Percentiles rank a stretch among this genome's conserved stretches.
Conservation (phyloP, 768 basidiomycete species). For the Pholiota conissans region DNA sequence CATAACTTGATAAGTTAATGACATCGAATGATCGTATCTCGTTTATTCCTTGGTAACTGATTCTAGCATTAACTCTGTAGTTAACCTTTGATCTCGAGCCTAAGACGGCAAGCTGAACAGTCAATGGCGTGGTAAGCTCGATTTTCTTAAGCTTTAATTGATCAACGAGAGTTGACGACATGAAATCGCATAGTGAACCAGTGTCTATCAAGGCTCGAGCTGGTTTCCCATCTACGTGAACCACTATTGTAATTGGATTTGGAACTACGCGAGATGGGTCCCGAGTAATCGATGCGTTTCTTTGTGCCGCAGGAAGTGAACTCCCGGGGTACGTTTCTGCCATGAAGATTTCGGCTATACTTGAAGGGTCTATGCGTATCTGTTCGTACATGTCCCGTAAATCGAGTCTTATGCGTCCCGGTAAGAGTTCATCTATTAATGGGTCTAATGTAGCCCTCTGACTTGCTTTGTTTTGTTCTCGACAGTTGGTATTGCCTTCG, state of each 20-base stretch:
- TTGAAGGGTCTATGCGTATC: conserved; percentile 9
- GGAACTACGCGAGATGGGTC: conserved; percentile 23
- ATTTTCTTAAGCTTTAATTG: conserved; percentile 27
- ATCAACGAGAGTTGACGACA: conserved; percentile 32
- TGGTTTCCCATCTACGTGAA: conserved; percentile 26
- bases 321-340: not conserved
- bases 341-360: conserved; percentile 1
- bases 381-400: too few relatives aligned
- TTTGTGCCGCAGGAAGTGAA: conserved; percentile 20
- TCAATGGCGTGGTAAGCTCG: conserved; percentile 28
- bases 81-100: conserved; percentile 42
- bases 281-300: conserved; percentile 21
- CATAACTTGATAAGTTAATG: conserved; percentile 36
- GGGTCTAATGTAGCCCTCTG: too few relatives aligned
- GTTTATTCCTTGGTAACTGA: conserved; percentile 35
- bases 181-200: conserved; percentile 38
- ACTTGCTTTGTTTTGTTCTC: too few relatives aligned
- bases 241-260: conserved; percentile 31
- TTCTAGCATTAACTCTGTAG: conserved; percentile 15
- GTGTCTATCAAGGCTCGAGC: conserved; percentile 24
- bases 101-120: conserved; percentile 35
- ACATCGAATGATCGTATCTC: conserved; percentile 31
- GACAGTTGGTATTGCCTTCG: too few relatives aligned
- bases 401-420: too few relatives aligned
- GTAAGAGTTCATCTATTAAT: too few relatives aligned